A percentile compares a stretch with the other conserved stretches of the same genome.
These are phyloP conservation scores for peach (Prunus persica) DNA, from an alignment of 306 rosid genomes.

Conservation along the genomic window Prunus_persica_NCBIv2 NC_034010.1:582001-582500, in stretches of 20 bases:
- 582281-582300: conserved; percentile 47
- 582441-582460: conserved; percentile 41
- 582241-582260: too few species aligned
- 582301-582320: conserved; percentile 70
- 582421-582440: conserved; percentile 45
- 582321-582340: conserved; percentile 48
- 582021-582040: conserved; percentile 47
- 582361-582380: conserved; percentile 39
- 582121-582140: too few species aligned
- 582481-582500: conserved; percentile 61
- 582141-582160: too few species aligned
- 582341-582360: conserved; percentile 49
- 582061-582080: too few species aligned
- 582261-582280: conserved; percentile 25
- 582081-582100: too few species aligned
- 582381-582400: conserved; percentile 68
- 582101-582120: too few species aligned
- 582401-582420: conserved; percentile 59
- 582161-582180: too few species aligned
- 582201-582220: too few species aligned
- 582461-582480: conserved; percentile 49
- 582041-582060: neutral
- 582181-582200: neutral
- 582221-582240: too few species aligned
- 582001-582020: conserved; percentile 36